phyloP scores from a whole-genome alignment of 257 asterid species.

The Thymus quinquecostatus region DNA sequence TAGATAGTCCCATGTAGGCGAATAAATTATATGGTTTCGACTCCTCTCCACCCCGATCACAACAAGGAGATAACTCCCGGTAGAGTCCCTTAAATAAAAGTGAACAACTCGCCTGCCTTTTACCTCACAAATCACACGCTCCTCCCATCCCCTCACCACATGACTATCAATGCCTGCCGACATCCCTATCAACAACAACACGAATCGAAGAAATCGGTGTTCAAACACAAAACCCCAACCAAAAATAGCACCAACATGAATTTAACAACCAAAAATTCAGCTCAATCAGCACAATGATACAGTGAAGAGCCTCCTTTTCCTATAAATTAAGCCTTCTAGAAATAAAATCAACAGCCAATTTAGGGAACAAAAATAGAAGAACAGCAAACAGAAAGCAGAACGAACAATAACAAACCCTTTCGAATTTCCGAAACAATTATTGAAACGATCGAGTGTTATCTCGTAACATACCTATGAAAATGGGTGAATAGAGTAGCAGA shows the following conservation, averaged over 20 bases:
- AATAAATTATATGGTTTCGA: slow-evolving; percentile 39
- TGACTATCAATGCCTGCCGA: slow-evolving; percentile 35
- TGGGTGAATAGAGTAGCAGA: slow-evolving; percentile 16
- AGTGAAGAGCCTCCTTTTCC: neutral
- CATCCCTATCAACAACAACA: slow-evolving; percentile 35
- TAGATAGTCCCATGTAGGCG: slow-evolving; percentile 40
- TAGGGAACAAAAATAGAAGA: neutral
- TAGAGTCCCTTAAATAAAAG: slow-evolving; percentile 39
- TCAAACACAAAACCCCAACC: slow-evolving; percentile 39
- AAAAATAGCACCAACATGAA: slow-evolving; percentile 14
- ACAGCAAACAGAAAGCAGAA: too few relatives aligned
- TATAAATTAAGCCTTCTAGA: neutral
- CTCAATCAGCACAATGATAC: neutral
- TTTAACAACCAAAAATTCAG: slow-evolving; percentile 8
- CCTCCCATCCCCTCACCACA: slow-evolving; percentile 49
- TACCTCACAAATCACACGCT: slow-evolving; percentile 33
- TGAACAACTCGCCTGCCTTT: slow-evolving; percentile 48
- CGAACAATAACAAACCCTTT: too few relatives aligned
- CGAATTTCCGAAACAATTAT: too few relatives aligned
- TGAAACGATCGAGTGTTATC: neutral
- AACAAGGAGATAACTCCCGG: slow-evolving; percentile 40
- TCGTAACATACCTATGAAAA: slow-evolving; percentile 8
- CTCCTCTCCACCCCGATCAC: slow-evolving; percentile 54
- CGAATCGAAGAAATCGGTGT: neutral
- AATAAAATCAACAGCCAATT: slow-evolving; percentile 11